Conservation (phyloP, 331 rosid genomes). For the Phaseolus coccineus region DNA sequence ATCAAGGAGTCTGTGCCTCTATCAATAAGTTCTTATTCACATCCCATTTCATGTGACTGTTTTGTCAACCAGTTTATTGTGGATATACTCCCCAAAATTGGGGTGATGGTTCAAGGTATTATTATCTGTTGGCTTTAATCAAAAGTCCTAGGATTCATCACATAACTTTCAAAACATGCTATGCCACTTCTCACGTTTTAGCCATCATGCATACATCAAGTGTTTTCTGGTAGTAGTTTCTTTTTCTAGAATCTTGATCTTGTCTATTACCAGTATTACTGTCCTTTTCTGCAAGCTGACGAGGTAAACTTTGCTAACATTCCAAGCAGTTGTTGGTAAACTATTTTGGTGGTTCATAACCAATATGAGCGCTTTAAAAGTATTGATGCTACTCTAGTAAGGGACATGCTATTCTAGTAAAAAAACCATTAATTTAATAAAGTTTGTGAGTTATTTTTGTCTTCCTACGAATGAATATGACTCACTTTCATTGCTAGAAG, state of each 20-base stretch:
- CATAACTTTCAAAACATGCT: background rate
- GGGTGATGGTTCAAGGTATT: background rate
- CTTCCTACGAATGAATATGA: background rate
- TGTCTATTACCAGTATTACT: background rate
- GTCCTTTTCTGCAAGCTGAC: background rate
- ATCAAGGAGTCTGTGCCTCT: too few species aligned
- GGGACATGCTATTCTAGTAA: conserved; percentile 7
- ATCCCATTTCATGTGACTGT: conserved; percentile 18
- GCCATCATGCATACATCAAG: background rate
- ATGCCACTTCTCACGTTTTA: background rate
- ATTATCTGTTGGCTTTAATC: background rate
- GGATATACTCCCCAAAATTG: background rate
- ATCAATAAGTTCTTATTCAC: background rate
- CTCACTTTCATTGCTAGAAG: background rate
- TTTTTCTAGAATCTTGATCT: background rate
- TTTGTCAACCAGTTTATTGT: background rate
- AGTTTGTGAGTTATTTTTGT: background rate
- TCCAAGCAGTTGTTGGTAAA: conserved; percentile 1
- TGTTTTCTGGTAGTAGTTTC: background rate
- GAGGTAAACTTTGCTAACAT: background rate
- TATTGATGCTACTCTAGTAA: background rate
- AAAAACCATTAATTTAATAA: background rate
- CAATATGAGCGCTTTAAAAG: background rate
- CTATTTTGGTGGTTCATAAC: background rate
- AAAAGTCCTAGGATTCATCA: conserved; percentile 13